Base-by-base conservation (phyloP, 306 rosid genomes). In the Cucurbita argyrosperma region DNA sequence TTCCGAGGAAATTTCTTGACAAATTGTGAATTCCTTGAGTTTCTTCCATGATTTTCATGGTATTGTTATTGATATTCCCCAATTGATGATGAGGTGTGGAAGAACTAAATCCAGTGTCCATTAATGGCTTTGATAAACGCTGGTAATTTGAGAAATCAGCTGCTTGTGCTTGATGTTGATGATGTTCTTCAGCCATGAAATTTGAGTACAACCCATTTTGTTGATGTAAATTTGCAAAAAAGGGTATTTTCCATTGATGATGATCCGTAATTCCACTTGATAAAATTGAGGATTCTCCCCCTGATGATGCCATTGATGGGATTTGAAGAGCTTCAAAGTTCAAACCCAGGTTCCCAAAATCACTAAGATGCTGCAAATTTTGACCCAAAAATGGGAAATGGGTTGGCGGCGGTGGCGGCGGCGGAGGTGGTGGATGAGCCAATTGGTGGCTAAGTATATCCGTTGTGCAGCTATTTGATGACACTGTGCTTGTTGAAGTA, bases 381-480 rank as follows among this genome's bases (percentile, higher is more conserved):
- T 87, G 55, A 1, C 90, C 68, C 35, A 85, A 76, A 74, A 89
- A 90, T 14, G 91, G 87, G 4, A 87, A 79, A 35, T 86, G 90
- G 52, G 77, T 63, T 42, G 74, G 70, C 5, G 74, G 60, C 7
- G 76, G 82, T 59, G 77, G 77, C 14, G 6, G 54, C 4, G 74
- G 60, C 7, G 76, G 81, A 64, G 77, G 77, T 13, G 6, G 18
- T 4, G 5, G 54, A 50, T 50, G 54, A 16, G 76, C 80, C 76
- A 89, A 8, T 62, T 39, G 79, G 66, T 83, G 85, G 71, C 80
- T 63, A 49, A 80, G 74, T 62, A 83, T 56, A 79, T 82, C 85
- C n/a, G 55, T 71, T 35, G 64, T 49, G 81, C 86, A 74, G 55
- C 87, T 81, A 79, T 77, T 84, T 65, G 83, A 81, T 16, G 89